Percentiles rank a stretch among this genome's conserved stretches.
These are phyloP conservation scores for Penicillium sp. DNA, from an alignment of 2,329 filamentous ascomycete genomes.

Conservation along the genomic window DNA sequence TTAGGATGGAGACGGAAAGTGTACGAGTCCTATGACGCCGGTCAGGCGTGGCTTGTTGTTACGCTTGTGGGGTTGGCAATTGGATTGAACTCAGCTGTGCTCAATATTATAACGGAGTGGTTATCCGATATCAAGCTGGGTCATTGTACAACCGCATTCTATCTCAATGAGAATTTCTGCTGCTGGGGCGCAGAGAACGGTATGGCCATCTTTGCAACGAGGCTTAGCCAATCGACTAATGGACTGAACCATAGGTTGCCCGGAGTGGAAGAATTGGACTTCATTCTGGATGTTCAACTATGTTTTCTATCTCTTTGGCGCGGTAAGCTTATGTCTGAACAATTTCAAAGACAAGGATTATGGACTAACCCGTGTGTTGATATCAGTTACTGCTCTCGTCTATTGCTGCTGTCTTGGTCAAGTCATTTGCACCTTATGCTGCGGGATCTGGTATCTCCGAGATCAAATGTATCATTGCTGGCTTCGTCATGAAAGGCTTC, in stretches of 20 bases:
- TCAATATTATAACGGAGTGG: constrained; percentile 98
- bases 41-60: constrained; percentile 96
- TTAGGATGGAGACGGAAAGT: constrained; percentile 79
- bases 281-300: constrained; percentile 78
- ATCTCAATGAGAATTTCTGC: constrained; percentile 95
- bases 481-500: constrained; percentile 99
- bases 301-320: constrained; percentile 82
- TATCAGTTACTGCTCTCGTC: constrained; percentile 73
- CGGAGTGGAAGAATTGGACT: constrained; percentile 89
- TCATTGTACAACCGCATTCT: constrained; percentile 94
- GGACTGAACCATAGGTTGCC: constrained; percentile 61
- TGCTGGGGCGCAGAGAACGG: constrained; percentile 94
- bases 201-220: constrained; percentile 31
- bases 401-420: constrained; percentile 80
- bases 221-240: constrained; percentile 2
- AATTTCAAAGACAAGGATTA: too few species aligned
- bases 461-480: constrained; percentile 98
- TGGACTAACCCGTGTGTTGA: too few species aligned
- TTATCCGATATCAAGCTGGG: constrained; percentile 92
- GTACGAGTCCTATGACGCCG: constrained; percentile 88
- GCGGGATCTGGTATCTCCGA: constrained; percentile 96
- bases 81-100: constrained; percentile 84
- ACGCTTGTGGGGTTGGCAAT: constrained; percentile 90
- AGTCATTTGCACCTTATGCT: constrained; percentile 90
- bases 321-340: constrained; percentile 52